Evolutionary conservation across 441 rosid species (phyloP), one percentile per base, ranked within the genome.

Genomic region (Francoa sonchifolia): DNA sequence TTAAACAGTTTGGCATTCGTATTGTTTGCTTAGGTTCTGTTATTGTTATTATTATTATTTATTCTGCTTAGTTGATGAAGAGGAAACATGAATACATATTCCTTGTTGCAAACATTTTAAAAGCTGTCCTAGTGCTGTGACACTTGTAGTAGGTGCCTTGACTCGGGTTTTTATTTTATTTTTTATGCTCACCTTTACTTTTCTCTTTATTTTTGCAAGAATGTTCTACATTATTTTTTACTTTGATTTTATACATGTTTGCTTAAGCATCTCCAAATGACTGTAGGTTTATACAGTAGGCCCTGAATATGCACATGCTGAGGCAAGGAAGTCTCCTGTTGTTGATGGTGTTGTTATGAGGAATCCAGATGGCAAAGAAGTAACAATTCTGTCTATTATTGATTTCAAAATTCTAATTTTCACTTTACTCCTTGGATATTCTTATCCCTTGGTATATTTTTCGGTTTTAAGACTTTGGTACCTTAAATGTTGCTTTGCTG

Each of bases 311-410:
- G 99, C 99, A 13, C 99, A 93, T 62, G 99, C 97, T 25, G 99
- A 93, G 72, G 99, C 99, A 47, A 84, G 99, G 68, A 93, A 93
- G 66, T 93, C 99, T 33, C 99, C 99, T 43, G 97, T 93, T 59
- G 99, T 93, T 48, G 99, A 93, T 69, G 99, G 99, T 55, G 97
- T 88, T 63, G 99, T 93, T 30, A 79, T 93, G 97, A 78, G 99
- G 75, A 93, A 93, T 65, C 75, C 62, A 39, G 97, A 88, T 60
- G 99, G 99, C 48, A 93, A 93, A 73, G 99, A 93, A 64, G 99
- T 93, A 81, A 63, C 76, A 63, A 19, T 52, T 35, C 10, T 42
- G 42, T 52, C 38, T 34, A 10, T 35, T 19, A n/a, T 8, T 9
- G 10, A 1, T 22, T 0, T 9, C 15, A 1, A 39, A 37, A n/a